phyloP scores from a whole-genome alignment of 768 basidiomycete species.

The Tylopilus vinaceipallidus region DNA sequence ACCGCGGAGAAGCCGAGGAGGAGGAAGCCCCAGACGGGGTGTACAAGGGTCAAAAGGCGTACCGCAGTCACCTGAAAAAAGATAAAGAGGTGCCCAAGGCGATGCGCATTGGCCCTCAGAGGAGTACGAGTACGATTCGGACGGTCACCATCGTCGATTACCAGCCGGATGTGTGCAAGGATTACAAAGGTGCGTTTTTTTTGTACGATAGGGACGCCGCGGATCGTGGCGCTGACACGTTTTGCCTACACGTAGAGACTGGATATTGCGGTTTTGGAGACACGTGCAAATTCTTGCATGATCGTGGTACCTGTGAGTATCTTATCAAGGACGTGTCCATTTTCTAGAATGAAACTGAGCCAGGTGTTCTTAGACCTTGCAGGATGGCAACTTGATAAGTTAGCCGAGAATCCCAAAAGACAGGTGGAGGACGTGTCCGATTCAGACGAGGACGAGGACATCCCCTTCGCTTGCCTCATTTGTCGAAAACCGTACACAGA shows the following conservation, averaged over 20 bases:
- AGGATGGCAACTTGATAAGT: slow-evolving; percentile 97
- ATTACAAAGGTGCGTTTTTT: slow-evolving; percentile 85
- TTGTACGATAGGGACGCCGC: slow-evolving; percentile 1
- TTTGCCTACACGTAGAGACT: slow-evolving; percentile 64
- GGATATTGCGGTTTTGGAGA: slow-evolving; percentile 99
- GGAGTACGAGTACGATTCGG: slow-evolving; percentile 76
- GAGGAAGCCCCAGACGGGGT: slow-evolving; percentile 70
- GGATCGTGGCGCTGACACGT: slow-evolving; percentile 17
- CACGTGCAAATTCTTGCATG: slow-evolving; percentile 98
- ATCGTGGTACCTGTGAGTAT: slow-evolving; percentile 87
- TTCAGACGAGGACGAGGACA: slow-evolving; percentile 77
- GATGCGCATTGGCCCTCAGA: slow-evolving; percentile 82
- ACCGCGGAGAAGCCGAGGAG: slow-evolving; percentile 50
- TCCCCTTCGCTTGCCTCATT: slow-evolving; percentile 98
- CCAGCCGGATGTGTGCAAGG: slow-evolving; percentile 99
- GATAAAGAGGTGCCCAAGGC: slow-evolving; percentile 82
- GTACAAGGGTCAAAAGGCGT: slow-evolving; percentile 83
- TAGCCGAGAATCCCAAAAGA: slow-evolving; percentile 74
- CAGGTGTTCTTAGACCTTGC: slow-evolving; percentile 65
- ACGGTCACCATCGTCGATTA: slow-evolving; percentile 96
- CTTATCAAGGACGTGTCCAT: not conserved
- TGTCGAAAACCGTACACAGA: slow-evolving; percentile 94
- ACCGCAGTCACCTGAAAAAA: slow-evolving; percentile 78
- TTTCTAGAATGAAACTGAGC: slow-evolving; percentile 9
- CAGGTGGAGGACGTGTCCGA: slow-evolving; percentile 55